These are phyloP conservation scores for Lizanozyma gosingica DNA, from an alignment of 1,139 yeast species.

Conservation along the genomic window DNA sequence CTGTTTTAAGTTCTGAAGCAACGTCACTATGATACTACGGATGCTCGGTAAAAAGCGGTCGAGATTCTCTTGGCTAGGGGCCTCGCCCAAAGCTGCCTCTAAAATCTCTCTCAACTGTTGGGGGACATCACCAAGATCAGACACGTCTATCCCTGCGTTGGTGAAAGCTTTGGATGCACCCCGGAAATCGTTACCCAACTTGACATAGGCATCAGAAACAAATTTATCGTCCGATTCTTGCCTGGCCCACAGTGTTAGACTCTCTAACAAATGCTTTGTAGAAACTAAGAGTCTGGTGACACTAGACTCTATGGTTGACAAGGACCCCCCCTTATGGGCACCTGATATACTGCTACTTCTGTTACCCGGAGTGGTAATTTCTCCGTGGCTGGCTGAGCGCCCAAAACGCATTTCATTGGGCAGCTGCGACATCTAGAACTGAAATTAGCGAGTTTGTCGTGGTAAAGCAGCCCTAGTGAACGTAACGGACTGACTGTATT, in stretches of 20 bases:
- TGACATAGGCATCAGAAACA: slow-evolving; percentile 88
- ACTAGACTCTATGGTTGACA: slow-evolving; percentile 71
- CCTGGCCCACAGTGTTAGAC: slow-evolving; percentile 87
- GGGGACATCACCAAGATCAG: slow-evolving; percentile 75
- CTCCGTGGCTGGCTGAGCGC: neutral
- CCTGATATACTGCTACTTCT: neutral
- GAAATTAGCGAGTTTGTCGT: no score
- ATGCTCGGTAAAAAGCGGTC: slow-evolving; percentile 80
- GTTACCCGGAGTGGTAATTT: neutral
- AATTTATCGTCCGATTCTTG: slow-evolving; percentile 69
- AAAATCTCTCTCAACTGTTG: slow-evolving; percentile 61
- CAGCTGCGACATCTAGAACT: neutral
- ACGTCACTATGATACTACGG: slow-evolving; percentile 74
- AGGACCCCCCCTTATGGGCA: neutral
- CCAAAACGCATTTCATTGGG: neutral
- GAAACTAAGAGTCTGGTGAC: slow-evolving; percentile 79
- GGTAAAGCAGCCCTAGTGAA: no score
- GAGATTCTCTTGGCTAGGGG: slow-evolving; percentile 76
- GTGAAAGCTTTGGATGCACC: slow-evolving; percentile 71
- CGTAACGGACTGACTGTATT: no score
- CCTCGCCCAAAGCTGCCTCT: slow-evolving; percentile 80
- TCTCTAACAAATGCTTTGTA: slow-evolving; percentile 78
- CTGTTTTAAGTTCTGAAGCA: slow-evolving; percentile 70
- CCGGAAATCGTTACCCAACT: slow-evolving; percentile 88
- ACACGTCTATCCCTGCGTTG: slow-evolving; percentile 57